Base-by-base conservation (phyloP, 2,329 filamentous ascomycete species). In the Podosphaera fusca region DNA sequence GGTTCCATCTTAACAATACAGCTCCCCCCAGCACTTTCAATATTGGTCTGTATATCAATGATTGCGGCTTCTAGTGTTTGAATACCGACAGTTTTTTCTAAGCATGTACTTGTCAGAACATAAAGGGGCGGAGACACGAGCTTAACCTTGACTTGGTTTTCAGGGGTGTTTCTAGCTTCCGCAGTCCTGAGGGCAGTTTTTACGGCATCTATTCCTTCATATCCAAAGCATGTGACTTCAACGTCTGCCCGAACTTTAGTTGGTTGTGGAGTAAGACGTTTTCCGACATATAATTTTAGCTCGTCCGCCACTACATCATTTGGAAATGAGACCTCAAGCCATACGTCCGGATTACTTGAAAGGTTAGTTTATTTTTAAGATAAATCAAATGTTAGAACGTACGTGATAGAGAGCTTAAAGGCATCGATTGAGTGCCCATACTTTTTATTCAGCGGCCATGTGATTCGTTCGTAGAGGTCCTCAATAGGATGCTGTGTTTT, bases 371-470 rank as follows among this genome's bases (percentile, higher is more conserved):
- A 29, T 40, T 42, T 5, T 45, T 38, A 52, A 34, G 46, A 2
- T 9, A 35, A 34, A 56, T 58, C n/a, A 54, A 46, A 53, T 59
- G 58, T 57, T 47, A 46, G 10, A 36, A 53, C 81, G 66, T 75
- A 88, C 85, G 92, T 96, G 75, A 98, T 98, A 63, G 88, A 94
- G 60, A 96, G 83, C 78, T 96, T 98, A 78, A 98, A 98, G 9
- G 94, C 92, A 69, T 98, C 92, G 63, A 96, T 87, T 10, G 90
- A 82, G 72, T 96, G 90, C 56, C 92, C 92, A 69, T 87, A 98
- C 75, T 90, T 94, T 76, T 88, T 89, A 81, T 95, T 94, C 67
- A 98, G 74, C 55, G 94, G 92, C 94, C 94, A 98, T 62, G 82
- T 87, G 69, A 98, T 95, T 64, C 77, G 82, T 76, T 95, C 84